Evolutionary conservation across 1,284 basidiomycete species (phyloP).

Genomic region (Pholiota adiposa): DNA sequence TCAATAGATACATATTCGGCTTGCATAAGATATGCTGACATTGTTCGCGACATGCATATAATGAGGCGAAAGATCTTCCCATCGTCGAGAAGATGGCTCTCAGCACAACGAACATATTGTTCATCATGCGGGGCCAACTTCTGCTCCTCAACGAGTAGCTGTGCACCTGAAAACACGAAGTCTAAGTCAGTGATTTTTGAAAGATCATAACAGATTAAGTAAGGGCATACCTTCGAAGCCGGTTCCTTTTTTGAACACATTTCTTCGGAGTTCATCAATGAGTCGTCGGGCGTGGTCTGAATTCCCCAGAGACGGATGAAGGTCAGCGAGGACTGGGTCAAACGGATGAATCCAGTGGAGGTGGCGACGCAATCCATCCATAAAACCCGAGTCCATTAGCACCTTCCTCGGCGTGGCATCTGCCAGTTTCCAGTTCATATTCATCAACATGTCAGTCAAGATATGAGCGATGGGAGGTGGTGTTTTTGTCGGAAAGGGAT

Average conservation of each 20-base stretch:
- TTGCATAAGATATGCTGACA: slow-evolving; percentile 23
- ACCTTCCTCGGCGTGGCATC: slow-evolving; percentile 31
- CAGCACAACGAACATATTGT: slow-evolving; percentile 10
- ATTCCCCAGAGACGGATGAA: slow-evolving; percentile 33
- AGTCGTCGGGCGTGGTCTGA: slow-evolving; percentile 23
- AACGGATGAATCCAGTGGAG: slow-evolving; percentile 24
- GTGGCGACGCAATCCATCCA: slow-evolving; percentile 15
- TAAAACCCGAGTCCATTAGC: slow-evolving; percentile 27
- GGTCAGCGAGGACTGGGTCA: slow-evolving; percentile 8
- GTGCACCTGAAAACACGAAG: background rate
- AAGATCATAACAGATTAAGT: no score
- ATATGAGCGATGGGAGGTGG: background rate
- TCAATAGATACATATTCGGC: slow-evolving; percentile 26
- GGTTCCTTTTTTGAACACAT: slow-evolving; percentile 24
- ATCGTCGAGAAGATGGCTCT: background rate
- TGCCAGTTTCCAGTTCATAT: slow-evolving; percentile 28
- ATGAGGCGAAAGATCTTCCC: slow-evolving; percentile 3
- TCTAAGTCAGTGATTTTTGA: background rate
- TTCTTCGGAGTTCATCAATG: slow-evolving; percentile 21
- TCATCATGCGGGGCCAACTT: slow-evolving; percentile 15
- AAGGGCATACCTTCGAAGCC: slow-evolving; percentile 30
- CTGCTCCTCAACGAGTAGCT: background rate
- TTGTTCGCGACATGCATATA: slow-evolving; percentile 18
- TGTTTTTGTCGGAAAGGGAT: slow-evolving; percentile 9
- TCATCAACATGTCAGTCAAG: slow-evolving; percentile 14